Conservation (phyloP, 139 green algal species). For the Diplosphaera chodatii region DNA sequence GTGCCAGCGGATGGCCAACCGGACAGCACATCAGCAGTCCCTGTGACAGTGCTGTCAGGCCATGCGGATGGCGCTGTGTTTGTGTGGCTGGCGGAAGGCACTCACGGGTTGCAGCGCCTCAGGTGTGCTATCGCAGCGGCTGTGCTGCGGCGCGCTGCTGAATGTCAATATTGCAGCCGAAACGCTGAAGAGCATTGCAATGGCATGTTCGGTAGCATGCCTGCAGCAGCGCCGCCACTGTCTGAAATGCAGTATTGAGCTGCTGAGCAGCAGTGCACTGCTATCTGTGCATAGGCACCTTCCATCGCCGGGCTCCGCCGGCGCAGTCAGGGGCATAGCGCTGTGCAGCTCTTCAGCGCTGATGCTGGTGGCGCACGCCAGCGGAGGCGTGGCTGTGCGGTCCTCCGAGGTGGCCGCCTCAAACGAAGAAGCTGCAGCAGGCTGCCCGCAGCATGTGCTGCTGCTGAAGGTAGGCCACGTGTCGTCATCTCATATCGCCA, state of each 20-base stretch:
- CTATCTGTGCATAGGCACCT: too few relatives aligned
- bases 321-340: neutral
- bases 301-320: neutral
- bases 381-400: neutral
- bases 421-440: too few relatives aligned
- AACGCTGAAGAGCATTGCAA: too few relatives aligned
- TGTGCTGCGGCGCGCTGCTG: too few relatives aligned
- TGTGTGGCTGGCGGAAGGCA: neutral
- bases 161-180: too few relatives aligned
- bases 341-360: neutral
- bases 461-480: neutral
- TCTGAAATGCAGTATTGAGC: too few relatives aligned
- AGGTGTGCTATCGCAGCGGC: too few relatives aligned
- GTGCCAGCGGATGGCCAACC: too few relatives aligned
- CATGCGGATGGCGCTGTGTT: neutral
- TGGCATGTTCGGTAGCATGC: too few relatives aligned
- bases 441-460: neutral
- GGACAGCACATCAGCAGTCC: neutral
- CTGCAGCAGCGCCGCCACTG: too few relatives aligned
- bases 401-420: neutral
- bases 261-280: too few relatives aligned
- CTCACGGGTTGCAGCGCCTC: neutral
- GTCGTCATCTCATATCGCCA: too few relatives aligned
- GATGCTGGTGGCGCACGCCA: conserved; percentile 24
- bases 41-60: neutral